These are phyloP conservation scores for Acanthamoeba lenticulata DNA, from an alignment of 208 protist species.

Conservation along the genomic window DNA sequence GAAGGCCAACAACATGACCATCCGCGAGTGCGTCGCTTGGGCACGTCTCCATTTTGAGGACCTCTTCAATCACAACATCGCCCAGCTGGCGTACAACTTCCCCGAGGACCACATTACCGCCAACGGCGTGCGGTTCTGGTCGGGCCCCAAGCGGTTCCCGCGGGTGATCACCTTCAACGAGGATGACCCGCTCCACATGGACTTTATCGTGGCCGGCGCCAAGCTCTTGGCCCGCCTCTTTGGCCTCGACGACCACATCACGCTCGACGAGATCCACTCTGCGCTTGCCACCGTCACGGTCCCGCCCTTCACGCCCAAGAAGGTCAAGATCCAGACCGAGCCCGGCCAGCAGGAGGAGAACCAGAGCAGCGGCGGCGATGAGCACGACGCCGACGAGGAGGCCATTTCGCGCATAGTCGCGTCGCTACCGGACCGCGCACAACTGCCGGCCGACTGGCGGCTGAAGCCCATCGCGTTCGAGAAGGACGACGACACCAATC, in stretches of 20 bases:
- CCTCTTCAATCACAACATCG: conserved; percentile 95
- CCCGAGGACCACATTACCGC: conserved; percentile 95
- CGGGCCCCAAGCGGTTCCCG: conserved; percentile 90
- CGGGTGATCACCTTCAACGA: conserved; percentile 85
- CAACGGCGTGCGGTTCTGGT: conserved; percentile 87
- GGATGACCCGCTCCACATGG: conserved; percentile 81
- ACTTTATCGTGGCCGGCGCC: conserved; percentile 88
- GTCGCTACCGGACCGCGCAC: not conserved
- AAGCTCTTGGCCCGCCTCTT: conserved; percentile 87
- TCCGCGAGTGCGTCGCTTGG: conserved; percentile 95
- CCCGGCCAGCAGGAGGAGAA: conserved; percentile 84
- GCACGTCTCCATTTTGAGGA: conserved; percentile 96
- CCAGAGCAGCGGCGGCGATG: not conserved
- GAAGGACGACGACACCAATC: conserved; percentile 80
- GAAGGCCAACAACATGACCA: conserved; percentile 86
- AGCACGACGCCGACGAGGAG: not conserved
- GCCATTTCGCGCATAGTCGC: not conserved
- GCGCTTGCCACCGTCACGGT: not conserved
- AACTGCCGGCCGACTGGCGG: not conserved
- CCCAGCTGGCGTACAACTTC: conserved; percentile 97
- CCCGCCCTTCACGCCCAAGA: conserved; percentile 32
- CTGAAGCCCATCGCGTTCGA: not conserved
- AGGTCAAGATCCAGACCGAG: conserved; percentile 84
- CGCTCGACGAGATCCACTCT: not conserved
- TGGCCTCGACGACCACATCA: conserved; percentile 88